Conservation (phyloP, 2,329 filamentous ascomycete genomes). For the Acrodontium crateriforme region DNA sequence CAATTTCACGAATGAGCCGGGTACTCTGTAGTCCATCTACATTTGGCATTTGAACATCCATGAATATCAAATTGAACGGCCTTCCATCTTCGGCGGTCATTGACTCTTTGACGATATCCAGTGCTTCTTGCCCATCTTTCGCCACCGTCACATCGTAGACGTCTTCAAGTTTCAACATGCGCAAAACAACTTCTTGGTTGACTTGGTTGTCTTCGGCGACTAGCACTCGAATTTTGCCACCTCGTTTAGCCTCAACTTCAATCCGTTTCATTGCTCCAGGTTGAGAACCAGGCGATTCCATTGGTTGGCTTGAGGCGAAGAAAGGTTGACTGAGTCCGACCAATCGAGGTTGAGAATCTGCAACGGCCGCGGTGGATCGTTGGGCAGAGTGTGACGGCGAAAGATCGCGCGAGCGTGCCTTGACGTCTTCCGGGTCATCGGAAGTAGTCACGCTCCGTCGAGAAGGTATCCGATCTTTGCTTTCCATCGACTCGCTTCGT, state of each 20-base stretch:
- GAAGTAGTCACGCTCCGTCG: too few species aligned
- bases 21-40: slow-evolving; percentile 82
- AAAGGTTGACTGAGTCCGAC: slow-evolving; percentile 75
- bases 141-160: slow-evolving; percentile 83
- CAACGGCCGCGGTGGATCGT: slow-evolving; percentile 25
- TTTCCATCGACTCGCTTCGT: slow-evolving; percentile 8
- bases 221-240: slow-evolving; percentile 59
- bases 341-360: slow-evolving; percentile 60
- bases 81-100: slow-evolving; percentile 51
- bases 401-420: slow-evolving; percentile 12
- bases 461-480: slow-evolving; percentile 5
- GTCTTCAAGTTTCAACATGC: slow-evolving; percentile 60
- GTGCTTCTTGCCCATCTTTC: slow-evolving; percentile 51
- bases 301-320: slow-evolving; percentile 42
- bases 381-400: too few species aligned
- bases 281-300: slow-evolving; percentile 45
- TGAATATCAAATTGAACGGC: slow-evolving; percentile 79
- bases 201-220: slow-evolving; percentile 70
- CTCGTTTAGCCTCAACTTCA: slow-evolving; percentile 44
- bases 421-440: slow-evolving; percentile 12
- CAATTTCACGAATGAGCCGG: slow-evolving; percentile 68
- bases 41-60: slow-evolving; percentile 91
- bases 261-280: slow-evolving; percentile 52
- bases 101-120: slow-evolving; percentile 68
- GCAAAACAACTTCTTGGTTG: slow-evolving; percentile 46